Base-by-base conservation (phyloP, 1,284 basidiomycete species). In the Fomitopsis palustris region DNA sequence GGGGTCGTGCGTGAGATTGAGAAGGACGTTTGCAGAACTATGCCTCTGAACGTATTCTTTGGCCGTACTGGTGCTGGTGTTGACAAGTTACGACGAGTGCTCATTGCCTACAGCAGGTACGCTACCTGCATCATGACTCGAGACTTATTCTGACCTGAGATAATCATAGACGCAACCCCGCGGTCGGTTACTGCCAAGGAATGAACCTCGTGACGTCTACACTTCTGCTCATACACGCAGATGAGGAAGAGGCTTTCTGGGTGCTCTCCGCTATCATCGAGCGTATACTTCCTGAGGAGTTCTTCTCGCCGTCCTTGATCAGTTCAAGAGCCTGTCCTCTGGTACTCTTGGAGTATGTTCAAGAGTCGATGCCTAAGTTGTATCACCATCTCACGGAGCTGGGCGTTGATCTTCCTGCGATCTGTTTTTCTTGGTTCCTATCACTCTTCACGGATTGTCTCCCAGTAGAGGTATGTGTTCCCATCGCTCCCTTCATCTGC, bases 401-500 rank as follows among this genome's bases (percentile, higher is more conserved):
- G 0, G 92, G 89, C 2, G 88, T 98, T 2, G 96, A 99, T 70
- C 81, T 99, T 4, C 88, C 91, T 1, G 95, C 95, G 0, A 93
- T 98, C 59, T 98, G 94, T 60, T 98, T 98, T 76, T 96, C 95
- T 2, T 99, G 96, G 96, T 98, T 98, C 77, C 78, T 99, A 39
- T 96, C 93, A 5, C 78, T 99, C 19, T 99, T 98, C 70, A 98
- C 96, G 0, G 95, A 98, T 69, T 97, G 95, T 73, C 77, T 98
- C 3, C 96, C 96, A 3, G 93, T 98, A 25, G 96, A 97, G 83
- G 93, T 94, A 63, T 42, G 70, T 57, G 14, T 17, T 19, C 12
- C 19, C 23, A n/a, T 56, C 49, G 38, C 4, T 45, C 31, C 25
- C 27, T 52, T n/a, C 8, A 51, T 56, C 37, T 35, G 45, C 14